Conservation (phyloP, 352 stramenopile species). For the Stephanocyclus meneghinianus region DNA sequence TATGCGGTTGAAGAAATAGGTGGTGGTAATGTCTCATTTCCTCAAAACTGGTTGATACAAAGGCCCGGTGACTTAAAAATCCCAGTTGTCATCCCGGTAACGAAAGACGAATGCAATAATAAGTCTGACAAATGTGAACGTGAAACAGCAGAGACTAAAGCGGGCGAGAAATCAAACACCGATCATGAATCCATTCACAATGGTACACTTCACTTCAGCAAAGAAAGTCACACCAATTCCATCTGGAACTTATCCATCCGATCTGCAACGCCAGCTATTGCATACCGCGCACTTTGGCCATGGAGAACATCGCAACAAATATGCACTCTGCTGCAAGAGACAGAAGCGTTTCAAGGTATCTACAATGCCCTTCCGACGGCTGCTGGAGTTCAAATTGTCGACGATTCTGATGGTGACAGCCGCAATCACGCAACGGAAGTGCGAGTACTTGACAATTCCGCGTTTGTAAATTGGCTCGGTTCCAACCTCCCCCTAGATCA, state of each 20-base stretch:
- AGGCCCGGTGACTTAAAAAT: slow-evolving; percentile 37
- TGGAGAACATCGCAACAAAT: slow-evolving; percentile 58
- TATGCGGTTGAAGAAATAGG: slow-evolving; percentile 48
- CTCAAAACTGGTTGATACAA: slow-evolving; percentile 45
- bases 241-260: slow-evolving; percentile 46
- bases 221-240: slow-evolving; percentile 18
- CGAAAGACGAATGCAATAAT: neutral
- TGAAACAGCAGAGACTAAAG: neutral
- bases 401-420: slow-evolving; percentile 14
- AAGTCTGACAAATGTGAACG: neutral
- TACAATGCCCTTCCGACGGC: slow-evolving; percentile 37
- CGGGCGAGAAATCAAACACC: neutral
- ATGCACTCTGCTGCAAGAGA: slow-evolving; percentile 39
- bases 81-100: slow-evolving; percentile 5
- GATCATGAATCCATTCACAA: neutral
- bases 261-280: slow-evolving; percentile 45
- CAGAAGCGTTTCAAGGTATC: slow-evolving; percentile 53
- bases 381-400: slow-evolving; percentile 19
- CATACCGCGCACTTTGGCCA: slow-evolving; percentile 53
- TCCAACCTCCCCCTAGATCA: slow-evolving; percentile 71
- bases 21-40: slow-evolving; percentile 46
- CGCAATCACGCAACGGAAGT: neutral
- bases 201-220: neutral
- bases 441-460: slow-evolving; percentile 48
- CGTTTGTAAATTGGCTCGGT: slow-evolving; percentile 73